A percentile compares a stretch with the other conserved stretches of the same genome.
Evolutionary conservation across 345 rosid genomes (phyloP).

Genomic region (Rhodamnia rubescens): DNA sequence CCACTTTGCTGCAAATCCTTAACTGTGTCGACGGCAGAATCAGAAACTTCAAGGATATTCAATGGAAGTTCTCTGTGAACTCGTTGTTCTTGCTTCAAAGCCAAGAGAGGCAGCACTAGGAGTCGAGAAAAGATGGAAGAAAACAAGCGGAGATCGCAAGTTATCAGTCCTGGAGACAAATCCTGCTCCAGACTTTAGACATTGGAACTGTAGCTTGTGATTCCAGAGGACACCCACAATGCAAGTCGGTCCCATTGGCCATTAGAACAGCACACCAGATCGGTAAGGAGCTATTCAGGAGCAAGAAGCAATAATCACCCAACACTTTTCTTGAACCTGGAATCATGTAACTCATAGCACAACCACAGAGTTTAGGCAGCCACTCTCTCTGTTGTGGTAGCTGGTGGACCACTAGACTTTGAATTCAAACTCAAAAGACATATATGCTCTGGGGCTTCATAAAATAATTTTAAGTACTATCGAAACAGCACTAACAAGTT

Average conservation of each 20-base stretch:
- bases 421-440: not conserved
- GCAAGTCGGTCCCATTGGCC: not conserved
- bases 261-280: not conserved
- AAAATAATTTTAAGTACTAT: not conserved
- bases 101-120: not conserved
- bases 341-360: not conserved
- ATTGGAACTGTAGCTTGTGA: not conserved
- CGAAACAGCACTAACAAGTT: not conserved
- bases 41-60: not conserved
- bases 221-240: not conserved
- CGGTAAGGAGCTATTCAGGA: not conserved
- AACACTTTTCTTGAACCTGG: not conserved
- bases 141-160: not conserved
- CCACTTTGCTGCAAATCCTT: not conserved
- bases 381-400: not conserved
- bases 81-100: not conserved
- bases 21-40: not conserved
- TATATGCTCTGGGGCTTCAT: not conserved
- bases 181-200: not conserved
- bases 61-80: not conserved
- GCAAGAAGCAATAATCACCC: not conserved
- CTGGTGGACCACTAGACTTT: not conserved
- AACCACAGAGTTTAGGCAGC: not conserved
- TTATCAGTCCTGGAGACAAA: not conserved
- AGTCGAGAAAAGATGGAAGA: not conserved